Evolutionary conservation across 2,329 filamentous ascomycete genomes (phyloP).

Genomic region (Fusarium lyarnte): DNA sequence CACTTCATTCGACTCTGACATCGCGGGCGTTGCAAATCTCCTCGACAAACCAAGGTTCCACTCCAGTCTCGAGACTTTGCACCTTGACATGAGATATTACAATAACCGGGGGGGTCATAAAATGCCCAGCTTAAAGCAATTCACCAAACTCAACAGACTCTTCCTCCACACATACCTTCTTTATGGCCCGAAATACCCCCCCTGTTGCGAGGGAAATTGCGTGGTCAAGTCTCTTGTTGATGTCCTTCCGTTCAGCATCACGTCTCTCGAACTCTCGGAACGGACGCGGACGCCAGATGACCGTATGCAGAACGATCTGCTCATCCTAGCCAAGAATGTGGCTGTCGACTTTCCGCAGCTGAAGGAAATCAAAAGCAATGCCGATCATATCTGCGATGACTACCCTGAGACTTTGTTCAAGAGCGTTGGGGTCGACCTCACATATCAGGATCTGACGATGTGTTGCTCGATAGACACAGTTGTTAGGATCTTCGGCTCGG

Average conservation of each 20-base stretch:
- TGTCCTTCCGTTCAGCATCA: background rate
- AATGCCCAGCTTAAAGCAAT: background rate
- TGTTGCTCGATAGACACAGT: background rate
- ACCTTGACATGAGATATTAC: background rate
- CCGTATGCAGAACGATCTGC: background rate
- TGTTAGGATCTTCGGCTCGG: rapidly evolving
- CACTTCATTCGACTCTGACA: background rate
- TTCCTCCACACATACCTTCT: background rate
- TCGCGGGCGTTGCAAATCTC: rapidly evolving
- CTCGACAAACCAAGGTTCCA: background rate
- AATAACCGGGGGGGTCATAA: rapidly evolving
- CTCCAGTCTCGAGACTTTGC: background rate
- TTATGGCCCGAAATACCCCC: rapidly evolving
- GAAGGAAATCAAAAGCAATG: background rate
- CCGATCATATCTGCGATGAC: background rate
- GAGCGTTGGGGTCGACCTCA: background rate
- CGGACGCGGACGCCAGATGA: rapidly evolving
- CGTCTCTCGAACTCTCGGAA: background rate
- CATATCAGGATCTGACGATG: background rate
- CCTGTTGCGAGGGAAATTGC: rapidly evolving
- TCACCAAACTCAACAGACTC: background rate
- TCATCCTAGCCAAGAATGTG: background rate
- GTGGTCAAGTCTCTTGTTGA: background rate
- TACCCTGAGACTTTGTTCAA: background rate
- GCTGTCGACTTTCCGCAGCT: background rate